A percentile compares a stretch with the other conserved stretches of the same genome.
phyloP scores from a whole-genome alignment of 2,329 filamentous ascomycete genomes.

The Diplocarpon mali region DNA sequence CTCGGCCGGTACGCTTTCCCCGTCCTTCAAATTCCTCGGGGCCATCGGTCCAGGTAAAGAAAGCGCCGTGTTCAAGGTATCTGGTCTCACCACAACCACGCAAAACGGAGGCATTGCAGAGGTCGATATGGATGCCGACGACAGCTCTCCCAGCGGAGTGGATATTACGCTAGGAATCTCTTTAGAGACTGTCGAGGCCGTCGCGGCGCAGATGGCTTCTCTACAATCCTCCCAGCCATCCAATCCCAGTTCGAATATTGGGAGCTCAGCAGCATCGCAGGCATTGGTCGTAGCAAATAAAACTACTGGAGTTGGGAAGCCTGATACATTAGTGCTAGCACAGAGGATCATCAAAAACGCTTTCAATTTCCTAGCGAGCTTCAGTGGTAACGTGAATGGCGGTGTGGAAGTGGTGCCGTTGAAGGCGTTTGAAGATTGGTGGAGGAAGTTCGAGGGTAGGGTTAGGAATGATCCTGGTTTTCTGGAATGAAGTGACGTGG shows the following conservation, averaged over 20 bases:
- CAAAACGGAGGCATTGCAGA: conserved; percentile 22
- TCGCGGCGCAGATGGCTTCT: conserved; percentile 57
- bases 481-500: conserved; percentile 49
- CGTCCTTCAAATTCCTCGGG: conserved; percentile 69
- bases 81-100: conserved; percentile 16
- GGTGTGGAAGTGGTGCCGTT: conserved; percentile 84
- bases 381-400: conserved; percentile 53
- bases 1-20: conserved; percentile 4
- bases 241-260: conserved; percentile 14
- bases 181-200: conserved; percentile 63
- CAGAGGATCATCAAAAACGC: conserved; percentile 94
- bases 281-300: conserved; percentile 11
- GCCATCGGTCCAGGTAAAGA: conserved; percentile 85
- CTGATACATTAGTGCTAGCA: conserved; percentile 68
- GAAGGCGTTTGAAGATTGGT: conserved; percentile 94
- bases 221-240: conserved; percentile 31
- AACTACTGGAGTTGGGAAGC: neutral
- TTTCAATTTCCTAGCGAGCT: conserved; percentile 90
- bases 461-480: conserved; percentile 82
- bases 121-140: conserved; percentile 22
- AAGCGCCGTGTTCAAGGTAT: conserved; percentile 79
- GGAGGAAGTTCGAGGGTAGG: conserved; percentile 86
- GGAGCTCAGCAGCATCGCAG: neutral
- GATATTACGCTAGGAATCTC: conserved; percentile 70
- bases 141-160: conserved; percentile 16